Evolutionary conservation across 371 early-diverging fungal species (phyloP), one percentile per base, ranked within the genome.

Genomic region (Dichotomocladium elegans): DNA sequence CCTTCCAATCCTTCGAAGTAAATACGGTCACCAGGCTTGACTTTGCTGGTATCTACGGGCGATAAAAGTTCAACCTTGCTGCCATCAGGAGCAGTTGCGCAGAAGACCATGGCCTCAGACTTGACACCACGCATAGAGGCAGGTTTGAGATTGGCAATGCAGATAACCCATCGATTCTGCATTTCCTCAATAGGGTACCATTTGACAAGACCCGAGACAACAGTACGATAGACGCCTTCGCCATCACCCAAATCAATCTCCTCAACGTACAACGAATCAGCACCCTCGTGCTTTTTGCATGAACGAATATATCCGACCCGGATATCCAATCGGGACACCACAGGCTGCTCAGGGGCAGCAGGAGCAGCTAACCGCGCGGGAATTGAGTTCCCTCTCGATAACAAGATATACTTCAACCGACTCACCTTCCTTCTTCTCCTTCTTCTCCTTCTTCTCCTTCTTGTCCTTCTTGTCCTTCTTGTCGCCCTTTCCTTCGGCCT

Each of bases 111-210:
- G 37, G 92, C 98, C 50, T 75, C 78, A 15, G 95, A 95, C 77
- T 92, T 94, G 68, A 96, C 80, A 51, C 96, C 95, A 64, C 97
- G 87, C 95, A 96, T 95, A 50, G 83, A 84, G 6, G 85, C 96
- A 34, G 98, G 98, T 77, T 98, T 98, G 72, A 98, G 75, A 65
- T 98, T 98, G 76, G 66, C 58, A 29, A 77, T 45, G 17, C 64
- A 64, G 31, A 77, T 42, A 6, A 73, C 74, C 56, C 60, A 72
- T 26, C 77, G 74, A 55, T 74, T 66, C 63, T 85, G 80, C 90
- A 98, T 91, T 58, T 95, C 81, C 54, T 92, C 92, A 42, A 90
- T 68, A 21, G 90, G 86, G 61, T 95, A 87, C 75, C 90, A 90
- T 59, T 91, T 91, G 56, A 95, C 96, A 44, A 98, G 80, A 10